Conservation (phyloP, 345 rosid species). For the Alliaria petiolata region DNA sequence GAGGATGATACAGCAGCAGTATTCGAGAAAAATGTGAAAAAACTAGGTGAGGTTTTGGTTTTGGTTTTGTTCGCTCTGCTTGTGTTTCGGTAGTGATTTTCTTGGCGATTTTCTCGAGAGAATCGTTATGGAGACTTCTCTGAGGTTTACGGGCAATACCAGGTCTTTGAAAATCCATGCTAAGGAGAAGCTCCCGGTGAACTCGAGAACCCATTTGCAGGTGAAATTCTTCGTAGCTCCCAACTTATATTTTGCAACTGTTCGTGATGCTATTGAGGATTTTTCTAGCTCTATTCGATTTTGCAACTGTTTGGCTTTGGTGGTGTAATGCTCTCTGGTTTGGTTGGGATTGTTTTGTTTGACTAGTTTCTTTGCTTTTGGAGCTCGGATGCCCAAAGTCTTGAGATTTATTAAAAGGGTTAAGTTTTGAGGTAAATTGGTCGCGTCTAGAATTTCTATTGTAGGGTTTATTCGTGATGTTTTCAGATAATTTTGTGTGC, state of each 20-base stretch:
- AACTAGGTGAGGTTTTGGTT: slow-evolving; percentile 34
- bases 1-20: slow-evolving; percentile 6
- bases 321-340: not conserved
- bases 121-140: slow-evolving; percentile 68
- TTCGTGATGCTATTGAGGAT: not conserved
- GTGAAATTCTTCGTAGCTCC: slow-evolving; percentile 26
- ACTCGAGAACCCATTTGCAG: slow-evolving; percentile 69
- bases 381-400: not conserved
- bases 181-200: slow-evolving; percentile 66
- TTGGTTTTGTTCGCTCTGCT: not conserved
- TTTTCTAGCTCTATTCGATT: not conserved
- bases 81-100: not conserved
- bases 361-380: not conserved
- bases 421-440: not conserved
- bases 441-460: not conserved
- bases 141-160: slow-evolving; percentile 60
- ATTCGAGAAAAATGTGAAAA: not conserved
- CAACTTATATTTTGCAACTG: not conserved
- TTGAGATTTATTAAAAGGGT: not conserved
- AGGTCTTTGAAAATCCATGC: slow-evolving; percentile 77
- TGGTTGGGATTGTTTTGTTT: not conserved
- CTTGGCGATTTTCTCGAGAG: slow-evolving; percentile 21
- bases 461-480: not conserved
- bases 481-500: not conserved
- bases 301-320: not conserved